Base-by-base conservation (phyloP, 2,329 filamentous ascomycete species). In the Colletotrichum echinochloae region DNA sequence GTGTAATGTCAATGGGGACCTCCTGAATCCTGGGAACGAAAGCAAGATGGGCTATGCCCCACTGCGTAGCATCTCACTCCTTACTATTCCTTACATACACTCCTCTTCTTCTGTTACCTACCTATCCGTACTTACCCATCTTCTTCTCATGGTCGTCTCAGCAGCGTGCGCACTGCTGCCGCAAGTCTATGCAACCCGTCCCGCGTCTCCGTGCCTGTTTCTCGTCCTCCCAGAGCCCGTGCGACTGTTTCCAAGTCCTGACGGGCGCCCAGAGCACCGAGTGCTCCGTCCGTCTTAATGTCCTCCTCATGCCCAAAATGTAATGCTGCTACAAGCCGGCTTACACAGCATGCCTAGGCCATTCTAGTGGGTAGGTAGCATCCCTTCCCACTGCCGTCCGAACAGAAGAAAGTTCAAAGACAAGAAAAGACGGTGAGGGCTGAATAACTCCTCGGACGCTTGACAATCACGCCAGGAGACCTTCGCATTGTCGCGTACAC, bases 351-450 rank as follows among this genome's bases (percentile, higher is more conserved):
- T 60, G 41, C 5, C 8, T 28, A n/a, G 28, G 44, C 23, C 20
- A 11, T 11, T 39, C n/a, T 14, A 11, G 28, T 18, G 9, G 30
- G 48, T 51, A 33, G n/a, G 30, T 64, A 26, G 37, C 52, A 54
- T 65, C 35, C 61, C 41, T 51, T 48, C 35, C 26, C 44, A 44
- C 33, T 62, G 46, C 52, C 37, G 30, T 41, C 61, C 23, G 52
- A 59, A 61, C 44, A 37, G 23, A 51, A 51, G 23, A 60, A 66
- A 70, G 23, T 66, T 48, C 56, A 26, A 63, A 33, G 33, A 56
- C 44, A 48, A 26, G 26, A 56, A 70, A 70, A 70, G 66, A 66
- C 66, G 66, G 66, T 66, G 66, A 70, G 37, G 14, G 35, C 23
- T 35, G 35, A 39, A 46, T 18, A 23, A 48, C 23, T 60, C 49